Evolutionary conservation across 768 basidiomycete genomes (phyloP), one percentile per base, ranked within the genome.

Genomic region (Tricholoma terreum): DNA sequence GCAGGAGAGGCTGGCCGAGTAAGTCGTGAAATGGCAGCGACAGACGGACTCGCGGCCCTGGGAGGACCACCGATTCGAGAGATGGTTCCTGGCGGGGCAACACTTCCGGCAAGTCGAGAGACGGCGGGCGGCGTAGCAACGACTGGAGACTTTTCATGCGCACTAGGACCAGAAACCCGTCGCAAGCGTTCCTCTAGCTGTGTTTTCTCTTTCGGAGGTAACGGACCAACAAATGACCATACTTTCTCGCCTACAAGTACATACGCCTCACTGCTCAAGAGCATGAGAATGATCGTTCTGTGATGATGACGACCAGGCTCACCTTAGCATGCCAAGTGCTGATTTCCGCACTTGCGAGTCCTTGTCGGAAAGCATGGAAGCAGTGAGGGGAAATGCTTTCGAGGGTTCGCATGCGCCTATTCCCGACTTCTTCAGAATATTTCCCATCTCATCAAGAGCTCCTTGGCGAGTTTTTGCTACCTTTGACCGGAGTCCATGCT

Each of bases 391-490:
- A 66, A 95, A 88, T 2, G 92, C 87, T 67, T 92, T 94, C 45
- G 76, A 66, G 7, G 91, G 89, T 50, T 94, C 89, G 62, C 90
- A 94, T 21, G 89, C 86, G 43, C 81, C 80, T 72, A 92, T 83
- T 17, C 94, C 94, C 19, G 90, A 91, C 50, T 86, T 85, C 64
- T 89, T 92, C 61, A 96, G 73, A 31, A 97, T 77, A 34, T 77
- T 76, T 4, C 82, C 86, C 53, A 96, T 74, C 67, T 95, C 94
- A 60, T 96, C 94, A 46, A 95, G 74, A 17, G 88, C 79, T 11
- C 92, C 91, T 71, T 93, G 90, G 11, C 95, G 85, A 10, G 93
- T 92, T 72, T 95, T 94, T 3, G 94, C 89, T 15, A 94, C 90
- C 71, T 95, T 95, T 15, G 90, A 89, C 69, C 86, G 89, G 42